phyloP scores from a whole-genome alignment of 495 filamentous ascomycete species.

The Trichoderma erinaceum region DNA sequence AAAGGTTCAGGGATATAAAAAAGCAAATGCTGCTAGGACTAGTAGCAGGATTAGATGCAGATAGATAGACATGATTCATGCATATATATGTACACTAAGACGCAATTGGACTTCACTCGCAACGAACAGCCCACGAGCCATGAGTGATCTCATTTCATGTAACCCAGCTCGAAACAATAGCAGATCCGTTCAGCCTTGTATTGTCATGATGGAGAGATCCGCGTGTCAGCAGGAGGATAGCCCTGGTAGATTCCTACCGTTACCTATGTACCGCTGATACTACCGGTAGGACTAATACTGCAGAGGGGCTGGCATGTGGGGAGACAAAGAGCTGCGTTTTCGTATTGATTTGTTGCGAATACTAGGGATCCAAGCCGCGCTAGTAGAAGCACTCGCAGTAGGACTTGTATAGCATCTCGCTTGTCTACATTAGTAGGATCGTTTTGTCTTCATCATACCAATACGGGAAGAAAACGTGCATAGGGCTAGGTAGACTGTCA shows the following conservation, averaged over 20 bases:
- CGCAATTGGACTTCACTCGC: neutral
- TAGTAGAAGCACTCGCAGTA: no score
- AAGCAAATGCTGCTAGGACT: neutral
- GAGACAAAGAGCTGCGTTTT: slow-evolving; percentile 1
- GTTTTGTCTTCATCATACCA: neutral
- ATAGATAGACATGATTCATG: neutral
- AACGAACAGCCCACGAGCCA: neutral
- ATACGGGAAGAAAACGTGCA: neutral
- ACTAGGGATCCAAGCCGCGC: no score
- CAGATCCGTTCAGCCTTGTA: neutral
- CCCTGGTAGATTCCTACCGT: neutral
- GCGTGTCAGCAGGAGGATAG: neutral
- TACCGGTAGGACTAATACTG: neutral
- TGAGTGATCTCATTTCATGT: neutral
- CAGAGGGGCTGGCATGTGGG: neutral
- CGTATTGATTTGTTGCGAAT: neutral
- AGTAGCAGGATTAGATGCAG: neutral
- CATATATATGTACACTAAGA: slow-evolving; percentile 7
- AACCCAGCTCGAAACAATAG: neutral
- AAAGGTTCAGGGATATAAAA: slow-evolving; percentile 3
- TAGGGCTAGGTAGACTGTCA: neutral
- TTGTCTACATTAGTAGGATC: neutral
- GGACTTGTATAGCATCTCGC: neutral
- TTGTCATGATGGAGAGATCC: neutral
- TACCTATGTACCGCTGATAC: neutral